Conservation (phyloP, 257 asterid species). For the Rauvolfia tetraphylla region DNA sequence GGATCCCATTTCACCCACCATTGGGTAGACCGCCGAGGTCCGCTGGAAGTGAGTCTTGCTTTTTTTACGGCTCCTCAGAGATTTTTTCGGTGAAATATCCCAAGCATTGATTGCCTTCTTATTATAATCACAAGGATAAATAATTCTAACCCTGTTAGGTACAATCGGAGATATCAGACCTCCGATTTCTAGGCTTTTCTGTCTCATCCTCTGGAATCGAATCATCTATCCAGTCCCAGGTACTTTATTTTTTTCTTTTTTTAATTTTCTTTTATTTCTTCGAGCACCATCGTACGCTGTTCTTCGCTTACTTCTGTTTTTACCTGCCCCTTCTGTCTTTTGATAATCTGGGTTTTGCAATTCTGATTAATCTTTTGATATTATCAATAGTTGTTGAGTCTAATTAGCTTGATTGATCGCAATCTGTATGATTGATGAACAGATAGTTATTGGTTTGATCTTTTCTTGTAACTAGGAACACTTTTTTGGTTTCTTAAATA, state of each 20-base stretch:
- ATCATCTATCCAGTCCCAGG: slow-evolving; percentile 8
- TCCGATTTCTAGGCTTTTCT: slow-evolving; percentile 43
- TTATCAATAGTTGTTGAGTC: not conserved
- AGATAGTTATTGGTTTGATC: not conserved
- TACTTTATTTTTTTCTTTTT: not conserved
- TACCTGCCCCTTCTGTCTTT: not conserved
- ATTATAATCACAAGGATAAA: not conserved
- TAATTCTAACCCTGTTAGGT: slow-evolving; percentile 1
- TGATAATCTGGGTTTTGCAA: not conserved
- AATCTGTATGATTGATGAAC: slow-evolving; percentile 15
- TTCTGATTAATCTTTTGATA: not conserved
- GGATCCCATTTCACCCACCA: slow-evolving; percentile 1
- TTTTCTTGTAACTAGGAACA: not conserved
- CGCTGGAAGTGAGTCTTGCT: slow-evolving; percentile 7
- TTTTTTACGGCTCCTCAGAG: not conserved
- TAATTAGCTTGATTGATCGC: slow-evolving; percentile 9
- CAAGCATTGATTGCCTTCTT: not conserved
- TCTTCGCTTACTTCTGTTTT: not conserved
- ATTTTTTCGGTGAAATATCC: slow-evolving; percentile 14
- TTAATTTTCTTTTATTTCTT: not conserved
- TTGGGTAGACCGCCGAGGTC: slow-evolving; percentile 5
- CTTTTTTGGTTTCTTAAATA: not conserved
- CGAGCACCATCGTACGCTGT: not conserved
- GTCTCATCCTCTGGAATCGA: slow-evolving; percentile 19
- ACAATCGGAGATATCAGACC: slow-evolving; percentile 28